Percentiles rank a stretch among this genome's conserved stretches.
Evolutionary conservation across 768 basidiomycete species (phyloP).

Genomic region (Trametes cinnabarina): DNA sequence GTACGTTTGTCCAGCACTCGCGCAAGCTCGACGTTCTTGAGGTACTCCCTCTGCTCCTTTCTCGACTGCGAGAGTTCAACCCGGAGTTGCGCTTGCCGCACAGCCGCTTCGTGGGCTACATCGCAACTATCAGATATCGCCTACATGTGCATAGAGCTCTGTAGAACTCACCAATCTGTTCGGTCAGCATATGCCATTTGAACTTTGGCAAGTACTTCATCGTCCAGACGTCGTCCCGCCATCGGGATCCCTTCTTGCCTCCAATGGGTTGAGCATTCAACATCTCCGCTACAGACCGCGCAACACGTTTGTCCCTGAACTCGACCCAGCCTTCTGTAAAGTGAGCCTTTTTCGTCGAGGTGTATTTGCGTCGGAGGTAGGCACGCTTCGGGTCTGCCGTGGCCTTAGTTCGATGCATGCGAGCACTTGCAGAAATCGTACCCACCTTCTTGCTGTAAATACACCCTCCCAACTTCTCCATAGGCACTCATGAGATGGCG

Average conservation of each 20-base stretch:
- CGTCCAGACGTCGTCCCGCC: slow-evolving; percentile 98
- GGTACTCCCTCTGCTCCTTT: slow-evolving; percentile 88
- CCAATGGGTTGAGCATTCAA: slow-evolving; percentile 95
- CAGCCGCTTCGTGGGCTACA: slow-evolving; percentile 88
- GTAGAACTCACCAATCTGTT: slow-evolving; percentile 84
- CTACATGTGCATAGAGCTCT: not conserved
- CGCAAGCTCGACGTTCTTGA: slow-evolving; percentile 91
- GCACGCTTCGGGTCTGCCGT: slow-evolving; percentile 78
- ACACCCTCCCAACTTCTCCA: slow-evolving; percentile 90
- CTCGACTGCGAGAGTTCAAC: slow-evolving; percentile 86
- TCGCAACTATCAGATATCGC: not conserved
- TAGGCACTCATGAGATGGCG: slow-evolving; percentile 88
- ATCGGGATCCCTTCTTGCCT: slow-evolving; percentile 85
- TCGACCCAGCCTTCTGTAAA: slow-evolving; percentile 99
- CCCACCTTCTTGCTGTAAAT: slow-evolving; percentile 89
- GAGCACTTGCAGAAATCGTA: not conserved
- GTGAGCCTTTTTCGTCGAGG: slow-evolving; percentile 79
- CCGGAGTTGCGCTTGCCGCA: slow-evolving; percentile 85
- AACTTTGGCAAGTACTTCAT: slow-evolving; percentile 98
- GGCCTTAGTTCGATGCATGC: not conserved
- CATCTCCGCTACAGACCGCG: slow-evolving; percentile 89
- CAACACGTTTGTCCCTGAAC: slow-evolving; percentile 91
- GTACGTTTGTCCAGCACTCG: slow-evolving; percentile 81
- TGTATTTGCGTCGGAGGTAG: slow-evolving; percentile 77
- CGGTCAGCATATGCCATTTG: slow-evolving; percentile 98